Percentiles rank a stretch among this genome's conserved stretches.
Conservation (phyloP, 2,329 filamentous ascomycete species). For the Onygena corvina region DNA sequence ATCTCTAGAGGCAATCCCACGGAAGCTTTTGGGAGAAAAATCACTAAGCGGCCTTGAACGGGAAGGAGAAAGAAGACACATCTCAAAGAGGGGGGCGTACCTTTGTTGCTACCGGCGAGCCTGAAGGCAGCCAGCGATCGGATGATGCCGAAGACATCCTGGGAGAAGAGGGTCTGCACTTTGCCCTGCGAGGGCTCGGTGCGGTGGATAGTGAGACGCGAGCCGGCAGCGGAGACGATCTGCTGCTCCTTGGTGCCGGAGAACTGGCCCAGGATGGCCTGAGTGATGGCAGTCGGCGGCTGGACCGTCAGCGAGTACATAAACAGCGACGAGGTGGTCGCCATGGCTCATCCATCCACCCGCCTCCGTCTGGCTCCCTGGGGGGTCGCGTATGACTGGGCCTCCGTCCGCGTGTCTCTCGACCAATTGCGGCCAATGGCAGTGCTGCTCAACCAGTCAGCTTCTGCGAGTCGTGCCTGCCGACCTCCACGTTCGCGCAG, state of each 20-base stretch:
- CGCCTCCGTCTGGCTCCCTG: too few relatives aligned
- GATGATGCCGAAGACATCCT: constrained; percentile 94
- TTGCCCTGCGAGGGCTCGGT: constrained; percentile 78
- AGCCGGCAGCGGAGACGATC: constrained; percentile 86
- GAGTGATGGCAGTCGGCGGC: constrained; percentile 74
- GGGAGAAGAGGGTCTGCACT: constrained; percentile 71
- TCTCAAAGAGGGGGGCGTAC: constrained; percentile 48
- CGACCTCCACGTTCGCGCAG: too few relatives aligned
- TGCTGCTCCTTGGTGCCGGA: constrained; percentile 94
- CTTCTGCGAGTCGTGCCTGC: too few relatives aligned
- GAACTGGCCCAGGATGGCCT: constrained; percentile 90
- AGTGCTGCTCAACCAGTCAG: too few relatives aligned
- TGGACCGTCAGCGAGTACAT: constrained; percentile 96
- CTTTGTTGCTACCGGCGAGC: constrained; percentile 87
- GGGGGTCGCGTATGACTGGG: too few relatives aligned
- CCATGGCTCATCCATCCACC: constrained; percentile 50
- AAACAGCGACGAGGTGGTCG: constrained; percentile 96
- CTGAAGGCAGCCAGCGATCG: constrained; percentile 78
- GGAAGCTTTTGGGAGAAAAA: constrained; percentile 46
- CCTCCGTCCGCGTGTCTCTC: too few relatives aligned
- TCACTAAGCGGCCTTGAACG: constrained; percentile 53
- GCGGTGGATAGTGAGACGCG: constrained; percentile 73
- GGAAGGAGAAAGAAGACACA: constrained; percentile 10
- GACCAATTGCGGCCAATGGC: too few relatives aligned
- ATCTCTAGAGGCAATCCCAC: constrained; percentile 37